Evolutionary conservation across 2,329 filamentous ascomycete genomes (phyloP).

Genomic region (Exophiala viscosa): DNA sequence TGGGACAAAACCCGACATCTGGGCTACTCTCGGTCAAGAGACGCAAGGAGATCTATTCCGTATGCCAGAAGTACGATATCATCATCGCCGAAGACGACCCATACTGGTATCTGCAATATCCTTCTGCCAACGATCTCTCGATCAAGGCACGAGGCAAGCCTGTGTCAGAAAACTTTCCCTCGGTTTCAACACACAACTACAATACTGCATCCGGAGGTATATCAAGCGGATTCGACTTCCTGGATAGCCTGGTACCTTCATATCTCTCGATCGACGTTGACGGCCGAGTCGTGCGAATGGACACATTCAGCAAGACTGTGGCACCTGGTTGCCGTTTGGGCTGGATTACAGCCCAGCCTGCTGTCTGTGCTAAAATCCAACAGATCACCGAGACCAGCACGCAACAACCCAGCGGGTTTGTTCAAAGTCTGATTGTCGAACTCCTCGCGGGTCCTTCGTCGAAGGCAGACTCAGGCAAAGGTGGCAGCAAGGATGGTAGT

Average conservation of each 20-base stretch:
- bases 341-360: slow-evolving; percentile 84
- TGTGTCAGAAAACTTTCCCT: slow-evolving; percentile 34
- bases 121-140: slow-evolving; percentile 57
- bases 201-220: slow-evolving; percentile 40
- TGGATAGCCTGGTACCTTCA: slow-evolving; percentile 79
- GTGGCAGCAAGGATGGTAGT: slow-evolving; percentile 49
- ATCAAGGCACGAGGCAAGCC: slow-evolving; percentile 30
- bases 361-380: slow-evolving; percentile 67
- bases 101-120: slow-evolving; percentile 92
- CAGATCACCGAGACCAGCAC: slow-evolving; percentile 75
- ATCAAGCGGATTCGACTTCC: slow-evolving; percentile 67
- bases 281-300: slow-evolving; percentile 81
- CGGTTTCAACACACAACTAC: slow-evolving; percentile 34
- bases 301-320: slow-evolving; percentile 92
- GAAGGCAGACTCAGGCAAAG: slow-evolving; percentile 48
- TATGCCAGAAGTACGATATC: slow-evolving; percentile 81
- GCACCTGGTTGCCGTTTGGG: slow-evolving; percentile 86
- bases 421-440: slow-evolving; percentile 76
- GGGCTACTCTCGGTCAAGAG: slow-evolving; percentile 69
- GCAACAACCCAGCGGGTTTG: slow-evolving; percentile 83
- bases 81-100: slow-evolving; percentile 93
- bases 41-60: slow-evolving; percentile 70
- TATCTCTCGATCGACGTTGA: slow-evolving; percentile 78
- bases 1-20: slow-evolving; percentile 85
- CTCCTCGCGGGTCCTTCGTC: slow-evolving; percentile 63